Evolutionary conservation across 352 stramenopile species (phyloP).

Genomic region (Phytophthora chlamydospora): DNA sequence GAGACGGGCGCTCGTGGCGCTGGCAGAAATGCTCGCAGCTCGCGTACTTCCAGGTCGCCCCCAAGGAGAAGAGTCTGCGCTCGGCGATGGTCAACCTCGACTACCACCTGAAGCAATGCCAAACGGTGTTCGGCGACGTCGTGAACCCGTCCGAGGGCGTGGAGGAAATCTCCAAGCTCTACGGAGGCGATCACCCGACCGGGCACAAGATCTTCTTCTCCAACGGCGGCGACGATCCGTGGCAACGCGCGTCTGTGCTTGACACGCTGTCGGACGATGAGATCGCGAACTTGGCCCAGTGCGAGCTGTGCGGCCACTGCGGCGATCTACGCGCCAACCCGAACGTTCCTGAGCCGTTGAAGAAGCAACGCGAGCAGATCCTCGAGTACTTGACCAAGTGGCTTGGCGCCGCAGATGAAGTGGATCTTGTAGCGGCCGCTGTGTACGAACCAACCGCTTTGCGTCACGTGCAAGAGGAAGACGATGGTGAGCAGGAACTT

Average conservation of each 20-base stretch:
- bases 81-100: constrained; percentile 69
- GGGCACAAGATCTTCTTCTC: constrained; percentile 87
- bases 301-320: constrained; percentile 85
- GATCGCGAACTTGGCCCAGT: constrained; percentile 72
- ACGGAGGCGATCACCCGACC: constrained; percentile 73
- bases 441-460: constrained; percentile 17
- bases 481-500: constrained; percentile 29
- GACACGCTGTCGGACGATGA: constrained; percentile 63
- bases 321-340: constrained; percentile 63
- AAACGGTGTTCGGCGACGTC: constrained; percentile 68
- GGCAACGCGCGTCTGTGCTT: constrained; percentile 80
- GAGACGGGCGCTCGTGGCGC: constrained; percentile 83
- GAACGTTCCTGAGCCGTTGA: constrained; percentile 57
- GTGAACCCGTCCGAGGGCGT: constrained; percentile 67
- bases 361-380: constrained; percentile 74
- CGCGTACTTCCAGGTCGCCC: constrained; percentile 88
- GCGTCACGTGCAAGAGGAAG: constrained; percentile 20
- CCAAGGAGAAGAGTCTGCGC: constrained; percentile 60
- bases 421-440: constrained; percentile 14
- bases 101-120: constrained; percentile 86
- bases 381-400: constrained; percentile 70
- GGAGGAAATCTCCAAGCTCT: constrained; percentile 67
- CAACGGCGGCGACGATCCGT: constrained; percentile 86
- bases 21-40: constrained; percentile 90
- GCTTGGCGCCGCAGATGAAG: constrained; percentile 33